These are phyloP conservation scores for Aspergillus sp. DNA, from an alignment of 2,329 filamentous ascomycete species.

Conservation along the genomic window DNA sequence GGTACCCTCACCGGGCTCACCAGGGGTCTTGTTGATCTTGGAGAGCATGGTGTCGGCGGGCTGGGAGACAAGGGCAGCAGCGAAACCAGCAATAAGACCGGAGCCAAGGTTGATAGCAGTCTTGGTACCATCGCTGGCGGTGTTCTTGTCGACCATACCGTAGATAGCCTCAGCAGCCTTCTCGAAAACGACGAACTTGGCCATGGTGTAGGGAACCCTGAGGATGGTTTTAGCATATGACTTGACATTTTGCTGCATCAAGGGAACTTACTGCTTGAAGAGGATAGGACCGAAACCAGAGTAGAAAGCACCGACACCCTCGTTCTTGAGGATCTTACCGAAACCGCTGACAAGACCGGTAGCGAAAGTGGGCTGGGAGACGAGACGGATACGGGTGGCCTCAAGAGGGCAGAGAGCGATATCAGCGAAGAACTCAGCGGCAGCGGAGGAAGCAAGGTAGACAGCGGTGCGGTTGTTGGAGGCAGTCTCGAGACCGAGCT, in stretches of 20 bases:
- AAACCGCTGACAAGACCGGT: slow-evolving; percentile 77
- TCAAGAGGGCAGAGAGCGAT: slow-evolving; percentile 82
- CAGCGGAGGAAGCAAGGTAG: slow-evolving; percentile 69
- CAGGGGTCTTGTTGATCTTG: slow-evolving; percentile 96
- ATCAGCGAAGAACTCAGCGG: slow-evolving; percentile 65
- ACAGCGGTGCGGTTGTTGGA: slow-evolving; percentile 77
- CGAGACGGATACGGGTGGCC: slow-evolving; percentile 90
- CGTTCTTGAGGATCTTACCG: slow-evolving; percentile 77
- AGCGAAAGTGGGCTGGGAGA: slow-evolving; percentile 83
- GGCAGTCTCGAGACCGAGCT: slow-evolving; percentile 74
- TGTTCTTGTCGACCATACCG: slow-evolving; percentile 68
- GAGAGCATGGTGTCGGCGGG: slow-evolving; percentile 91
- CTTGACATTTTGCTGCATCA: not conserved
- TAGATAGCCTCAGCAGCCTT: slow-evolving; percentile 79
- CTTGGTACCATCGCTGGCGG: slow-evolving; percentile 67
- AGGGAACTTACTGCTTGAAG: slow-evolving; percentile 71
- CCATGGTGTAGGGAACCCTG: slow-evolving; percentile 89
- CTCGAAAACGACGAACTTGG: slow-evolving; percentile 94
- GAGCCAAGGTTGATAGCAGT: slow-evolving; percentile 82
- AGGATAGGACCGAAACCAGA: slow-evolving; percentile 85
- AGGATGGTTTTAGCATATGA: slow-evolving; percentile 6
- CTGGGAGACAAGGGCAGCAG: slow-evolving; percentile 82
- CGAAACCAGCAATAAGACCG: slow-evolving; percentile 83
- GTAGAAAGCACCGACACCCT: slow-evolving; percentile 86
- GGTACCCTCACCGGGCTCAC: slow-evolving; percentile 81